phyloP scores from a whole-genome alignment of 2,329 filamentous ascomycete genomes.

The Cladosporium sp. region DNA sequence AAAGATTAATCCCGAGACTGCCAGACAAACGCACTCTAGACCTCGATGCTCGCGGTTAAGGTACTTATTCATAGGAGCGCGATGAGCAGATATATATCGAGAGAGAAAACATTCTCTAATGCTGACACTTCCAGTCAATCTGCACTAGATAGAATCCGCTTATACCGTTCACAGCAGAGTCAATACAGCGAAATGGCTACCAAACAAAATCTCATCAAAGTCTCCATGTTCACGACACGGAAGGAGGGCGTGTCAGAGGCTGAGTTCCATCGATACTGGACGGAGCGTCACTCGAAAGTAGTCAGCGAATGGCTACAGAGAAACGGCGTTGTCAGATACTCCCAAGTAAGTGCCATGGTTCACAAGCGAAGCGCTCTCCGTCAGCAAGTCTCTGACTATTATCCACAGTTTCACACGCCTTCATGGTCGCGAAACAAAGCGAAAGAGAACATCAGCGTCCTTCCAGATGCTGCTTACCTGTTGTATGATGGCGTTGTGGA shows the following conservation, averaged over 20 bases:
- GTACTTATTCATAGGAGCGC: no score
- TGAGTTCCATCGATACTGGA: constrained; percentile 27
- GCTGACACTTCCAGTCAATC: no score
- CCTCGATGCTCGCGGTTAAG: no score
- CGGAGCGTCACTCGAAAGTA: constrained; percentile 25
- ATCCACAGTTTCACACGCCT: background rate
- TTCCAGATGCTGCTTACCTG: background rate
- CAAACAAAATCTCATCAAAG: background rate
- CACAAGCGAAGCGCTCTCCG: background rate
- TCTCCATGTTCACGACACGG: background rate
- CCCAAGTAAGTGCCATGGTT: constrained; percentile 18
- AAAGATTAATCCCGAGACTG: background rate
- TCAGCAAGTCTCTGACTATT: background rate
- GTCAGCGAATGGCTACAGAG: constrained; percentile 24
- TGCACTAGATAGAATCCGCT: no score
- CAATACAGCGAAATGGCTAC: background rate
- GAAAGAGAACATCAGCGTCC: background rate
- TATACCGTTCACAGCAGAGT: background rate
- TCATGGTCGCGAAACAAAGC: background rate
- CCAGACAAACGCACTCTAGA: background rate
- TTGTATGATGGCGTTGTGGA: background rate
- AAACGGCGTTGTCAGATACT: constrained; percentile 25
- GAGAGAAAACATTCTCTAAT: no score
- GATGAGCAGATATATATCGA: no score
- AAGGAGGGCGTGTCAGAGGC: constrained; percentile 22